phyloP scores from a whole-genome alignment of 179 eudicot genomes.

The Spinacia oleracea region DNA sequence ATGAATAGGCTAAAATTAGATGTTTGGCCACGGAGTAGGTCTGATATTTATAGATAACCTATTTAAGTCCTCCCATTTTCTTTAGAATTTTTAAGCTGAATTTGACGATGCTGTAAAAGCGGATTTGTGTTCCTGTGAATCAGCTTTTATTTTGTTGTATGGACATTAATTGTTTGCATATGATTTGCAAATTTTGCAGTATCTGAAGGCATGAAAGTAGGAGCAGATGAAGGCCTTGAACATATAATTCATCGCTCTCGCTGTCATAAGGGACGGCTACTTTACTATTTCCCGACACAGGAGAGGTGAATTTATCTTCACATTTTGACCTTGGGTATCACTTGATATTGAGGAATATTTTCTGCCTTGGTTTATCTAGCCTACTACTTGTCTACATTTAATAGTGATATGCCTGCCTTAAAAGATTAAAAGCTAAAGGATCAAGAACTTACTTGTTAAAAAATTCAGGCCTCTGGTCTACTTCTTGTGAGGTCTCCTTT shows the following conservation, averaged over 20 bases:
- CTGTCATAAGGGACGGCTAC: constrained; percentile 95
- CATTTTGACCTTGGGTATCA: neutral
- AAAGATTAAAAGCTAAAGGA: constrained; percentile 5
- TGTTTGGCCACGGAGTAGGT: neutral
- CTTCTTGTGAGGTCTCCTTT: too few species aligned
- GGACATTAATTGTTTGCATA: constrained; percentile 1
- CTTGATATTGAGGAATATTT: neutral
- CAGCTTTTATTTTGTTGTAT: constrained; percentile 1
- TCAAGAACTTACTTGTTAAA: neutral
- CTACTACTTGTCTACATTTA: neutral
- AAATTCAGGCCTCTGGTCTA: too few species aligned
- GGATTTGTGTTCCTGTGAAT: neutral
- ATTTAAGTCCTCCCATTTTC: neutral
- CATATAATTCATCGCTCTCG: constrained; percentile 71
- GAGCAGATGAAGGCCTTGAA: constrained; percentile 63
- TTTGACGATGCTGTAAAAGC: neutral
- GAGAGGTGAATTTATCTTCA: constrained; percentile 49
- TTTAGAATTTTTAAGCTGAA: neutral
- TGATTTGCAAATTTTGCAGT: constrained; percentile 42
- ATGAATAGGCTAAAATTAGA: neutral
- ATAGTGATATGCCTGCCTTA: neutral
- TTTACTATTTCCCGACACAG: constrained; percentile 79
- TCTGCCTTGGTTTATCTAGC: neutral
- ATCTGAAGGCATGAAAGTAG: constrained; percentile 43
- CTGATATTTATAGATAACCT: neutral